Base-by-base conservation (phyloP, 805 yeast genomes). In the Isabelozyma pseudorhagii region DNA sequence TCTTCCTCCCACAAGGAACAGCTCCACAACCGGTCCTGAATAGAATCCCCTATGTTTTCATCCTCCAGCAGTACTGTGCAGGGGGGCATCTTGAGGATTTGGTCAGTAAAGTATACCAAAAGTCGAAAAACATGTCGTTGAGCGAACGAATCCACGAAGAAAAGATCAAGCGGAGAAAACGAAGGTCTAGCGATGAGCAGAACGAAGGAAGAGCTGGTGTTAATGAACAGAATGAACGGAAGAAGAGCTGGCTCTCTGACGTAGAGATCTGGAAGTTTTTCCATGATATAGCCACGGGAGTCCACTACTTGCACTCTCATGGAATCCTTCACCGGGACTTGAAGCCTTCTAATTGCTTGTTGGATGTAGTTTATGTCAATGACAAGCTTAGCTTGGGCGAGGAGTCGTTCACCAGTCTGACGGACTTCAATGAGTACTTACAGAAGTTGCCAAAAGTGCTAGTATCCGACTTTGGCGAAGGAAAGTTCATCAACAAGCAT, bases 381-480 rank as follows among this genome's bases (percentile, higher is more conserved):
- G 40, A 38, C 3, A 17, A 38, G 15, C 17, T 25, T 14, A 38
- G 38, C 5, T 13, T 27, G 25, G 15, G 34, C 4, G 27, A 48
- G 21, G 38, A 29, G 9, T n/a, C 14, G n/a, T 11, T 17, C 11
- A 41, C 11, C 39, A 25, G 1, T 11, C 38, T 28, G 27, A 44
- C 46, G 15, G 58, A 51, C 4, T 56, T 61, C 21, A 62, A 58
- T 18, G 50, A 49, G 10, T 52, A 47, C 6, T 50, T 65, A 1
- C 48, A 56, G 5, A 51, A 53, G 25, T 71, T 85, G 10, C 96
- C 96, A 0, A 79, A 76, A n/a, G 80, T 89, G 1, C 73, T 89
- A 11, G 92, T 91, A 10, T 84, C 96, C 42, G 97, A 91, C 68
- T 87, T 91, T 64, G 97, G 97, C 3, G 97, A 91, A 64, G 88